Base-by-base conservation (phyloP, 768 basidiomycete species). In the Collybiopsis confluens region DNA sequence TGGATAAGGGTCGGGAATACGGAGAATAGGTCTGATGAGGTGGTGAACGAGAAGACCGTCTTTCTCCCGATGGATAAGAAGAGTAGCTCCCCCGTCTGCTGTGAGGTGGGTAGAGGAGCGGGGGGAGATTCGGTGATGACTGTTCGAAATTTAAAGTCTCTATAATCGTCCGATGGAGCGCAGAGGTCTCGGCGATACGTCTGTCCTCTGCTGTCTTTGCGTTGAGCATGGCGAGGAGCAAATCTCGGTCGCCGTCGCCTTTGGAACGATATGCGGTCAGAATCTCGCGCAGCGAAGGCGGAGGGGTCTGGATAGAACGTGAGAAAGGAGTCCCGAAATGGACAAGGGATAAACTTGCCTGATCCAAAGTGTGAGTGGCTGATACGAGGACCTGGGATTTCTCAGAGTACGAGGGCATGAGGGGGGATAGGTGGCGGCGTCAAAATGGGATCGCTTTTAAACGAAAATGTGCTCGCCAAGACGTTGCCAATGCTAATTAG, bases 151-250 rank as follows among this genome's bases (percentile, higher is more conserved):
- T 70, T 47, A 70, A 83, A 53, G 83, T 65, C 56, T 92, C 88
- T 18, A 92, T 71, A 61, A 91, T 74, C 8, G 85, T 81, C 45
- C 81, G 80, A 59, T 90, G 89, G 3, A 92, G 71, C 2, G 84
- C 78, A 7, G 84, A 82, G 37, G 86, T 63, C 38, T 89, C 81
- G 15, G 90, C 85, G 44, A 89, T 71, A 47, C 90, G 84, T 88
- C 91, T 89, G 65, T 97, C 94, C 67, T 97, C 94, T 11, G 94
- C 87, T 43, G 85, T 81, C 74, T 97, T 97, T 64, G 93, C 92
- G 56, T 88, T 92, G 46, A 97, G 76, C 80, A 97, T 89, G 59
- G 91, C 82, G 33, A 96, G 77, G 20, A 97, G 76, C 83, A 95
- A 27, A 27, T 56, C 92, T 21, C 93, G 79, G 75, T 97, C 94